Base-by-base conservation (phyloP, 2,329 filamentous ascomycete species). In the Aspergillus hiratsukae region DNA sequence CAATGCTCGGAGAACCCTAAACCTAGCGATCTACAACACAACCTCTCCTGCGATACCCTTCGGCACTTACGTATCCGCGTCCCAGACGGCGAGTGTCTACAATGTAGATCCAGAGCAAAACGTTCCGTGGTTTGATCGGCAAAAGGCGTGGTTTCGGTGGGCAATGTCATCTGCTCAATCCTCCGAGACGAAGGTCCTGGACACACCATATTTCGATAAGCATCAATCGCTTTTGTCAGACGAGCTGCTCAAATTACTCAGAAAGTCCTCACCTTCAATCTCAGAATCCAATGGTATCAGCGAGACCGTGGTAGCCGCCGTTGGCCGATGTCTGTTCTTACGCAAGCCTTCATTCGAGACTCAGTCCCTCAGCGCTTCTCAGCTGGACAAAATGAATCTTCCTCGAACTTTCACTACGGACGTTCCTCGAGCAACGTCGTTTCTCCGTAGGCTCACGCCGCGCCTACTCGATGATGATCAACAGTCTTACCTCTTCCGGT, bases 321-420 rank as follows among this genome's bases (percentile, higher is more conserved):
- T 73, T 52, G 74, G 74, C n/a, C 71, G 66, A 53, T 74, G 71
- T 58, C 64, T 76, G n/a, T 76, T 76, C 53, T 41, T 64, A 43
- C 65, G 57, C 46, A 65, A 69, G 55, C 48, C 64, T 3, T 59
- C 54, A 7, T 53, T 66, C 28, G 56, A 66, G 11, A 56, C 65
- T 27, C 53, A 57, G 4, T 51, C 56, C 11, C 48, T 69, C 52
- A 73, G 58, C 48, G 69, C 71, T 11, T 58, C 66, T 49, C 59
- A 70, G n/a, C 58, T 75, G 28, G 71, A 69, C 10, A 61, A 60
- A 53, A 49, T 68, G 48, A 64, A 63, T n/a, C 61, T 68, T 52
- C 65, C 64, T 23, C 64, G 71, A 8, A 65, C 66, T 46, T 76
- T 76, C 49, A 64, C 64, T 17, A 67, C 63, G 2, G 69, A 73